Percentiles rank a stretch among this genome's conserved stretches.
Evolutionary conservation across 495 filamentous ascomycete genomes (phyloP).

Genomic region (Baudoinia panamericana): DNA sequence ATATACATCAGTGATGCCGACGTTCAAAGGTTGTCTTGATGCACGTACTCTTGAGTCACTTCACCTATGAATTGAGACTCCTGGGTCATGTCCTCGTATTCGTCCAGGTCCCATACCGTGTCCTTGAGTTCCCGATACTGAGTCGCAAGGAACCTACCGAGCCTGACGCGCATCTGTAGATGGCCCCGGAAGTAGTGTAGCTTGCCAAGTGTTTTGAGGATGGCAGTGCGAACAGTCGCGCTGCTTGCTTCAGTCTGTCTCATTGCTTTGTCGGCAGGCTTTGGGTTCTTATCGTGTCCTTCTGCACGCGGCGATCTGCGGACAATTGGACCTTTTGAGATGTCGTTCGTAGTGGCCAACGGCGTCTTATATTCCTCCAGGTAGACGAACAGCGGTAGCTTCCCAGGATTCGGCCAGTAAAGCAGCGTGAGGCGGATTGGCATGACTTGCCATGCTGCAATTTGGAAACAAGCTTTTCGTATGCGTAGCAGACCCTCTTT

Average conservation of each 20-base stretch:
- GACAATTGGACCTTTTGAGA: too few relatives aligned
- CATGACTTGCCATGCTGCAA: slow-evolving; percentile 15
- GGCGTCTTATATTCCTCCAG: slow-evolving; percentile 8
- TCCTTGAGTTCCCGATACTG: slow-evolving; percentile 9
- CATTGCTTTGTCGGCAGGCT: not conserved
- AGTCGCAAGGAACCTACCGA: slow-evolving; percentile 18
- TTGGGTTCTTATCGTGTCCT: not conserved
- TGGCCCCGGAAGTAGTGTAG: slow-evolving; percentile 22
- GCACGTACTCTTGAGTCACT: slow-evolving; percentile 23
- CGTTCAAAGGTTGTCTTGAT: too few relatives aligned
- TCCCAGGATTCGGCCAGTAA: slow-evolving; percentile 1
- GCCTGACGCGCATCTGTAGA: slow-evolving; percentile 19
- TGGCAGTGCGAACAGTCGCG: not conserved
- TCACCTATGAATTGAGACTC: slow-evolving; percentile 12
- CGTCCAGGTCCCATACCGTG: slow-evolving; percentile 9
- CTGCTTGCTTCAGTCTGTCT: not conserved
- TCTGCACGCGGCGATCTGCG: not conserved
- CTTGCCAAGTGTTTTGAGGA: slow-evolving; percentile 5
- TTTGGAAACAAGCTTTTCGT: slow-evolving; percentile 16
- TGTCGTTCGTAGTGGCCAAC: too few relatives aligned
- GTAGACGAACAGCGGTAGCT: slow-evolving; percentile 4
- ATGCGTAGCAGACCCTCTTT: slow-evolving; percentile 12
- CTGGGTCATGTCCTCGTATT: slow-evolving; percentile 15
- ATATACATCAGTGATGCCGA: too few relatives aligned
- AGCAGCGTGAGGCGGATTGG: slow-evolving; percentile 11